These are phyloP conservation scores for Amaranthus tricolor DNA, from an alignment of 179 eudicot genomes.

Conservation along the genomic window DNA sequence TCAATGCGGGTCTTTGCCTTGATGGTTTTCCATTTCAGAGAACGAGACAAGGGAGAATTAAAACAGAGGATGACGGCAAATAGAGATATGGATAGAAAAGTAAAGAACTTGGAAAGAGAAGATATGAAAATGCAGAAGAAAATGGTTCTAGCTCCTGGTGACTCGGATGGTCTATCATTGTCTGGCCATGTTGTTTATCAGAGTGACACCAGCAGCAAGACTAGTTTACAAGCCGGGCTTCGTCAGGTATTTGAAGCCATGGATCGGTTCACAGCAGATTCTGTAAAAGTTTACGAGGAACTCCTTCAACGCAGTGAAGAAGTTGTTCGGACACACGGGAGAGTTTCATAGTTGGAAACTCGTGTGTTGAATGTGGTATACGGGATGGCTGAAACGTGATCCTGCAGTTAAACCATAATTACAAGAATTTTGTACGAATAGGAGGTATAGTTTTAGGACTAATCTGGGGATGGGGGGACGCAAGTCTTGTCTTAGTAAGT, in stretches of 20 bases:
- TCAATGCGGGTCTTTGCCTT: conserved; percentile 73
- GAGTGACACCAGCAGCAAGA: conserved; percentile 70
- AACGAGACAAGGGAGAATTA: conserved; percentile 69
- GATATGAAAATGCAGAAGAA: conserved; percentile 74
- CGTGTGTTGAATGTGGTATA: conserved; percentile 1
- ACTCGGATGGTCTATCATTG: conserved; percentile 39
- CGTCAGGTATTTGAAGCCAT: conserved; percentile 73
- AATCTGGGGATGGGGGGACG: conserved; percentile 23
- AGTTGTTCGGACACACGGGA: conserved; percentile 39
- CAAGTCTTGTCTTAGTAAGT: conserved; percentile 23
- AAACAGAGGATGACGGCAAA: conserved; percentile 53
- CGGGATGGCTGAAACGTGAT: neutral
- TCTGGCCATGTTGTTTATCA: conserved; percentile 69
- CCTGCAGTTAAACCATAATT: conserved; percentile 3
- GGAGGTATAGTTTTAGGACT: conserved; percentile 21
- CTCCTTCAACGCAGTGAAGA: conserved; percentile 70
- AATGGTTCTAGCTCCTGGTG: conserved; percentile 39
- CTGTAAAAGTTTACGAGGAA: conserved; percentile 76
- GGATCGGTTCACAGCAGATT: conserved; percentile 64
- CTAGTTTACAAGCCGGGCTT: conserved; percentile 61
- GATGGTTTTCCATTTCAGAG: conserved; percentile 67
- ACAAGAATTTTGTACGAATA: conserved; percentile 25
- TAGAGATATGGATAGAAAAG: conserved; percentile 64
- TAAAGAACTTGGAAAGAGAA: conserved; percentile 69
- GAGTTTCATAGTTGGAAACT: conserved; percentile 30